These are phyloP conservation scores for Melocanna baccifera DNA, from an alignment of 176 grass and related monocot genomes.

Conservation along the genomic window DNA sequence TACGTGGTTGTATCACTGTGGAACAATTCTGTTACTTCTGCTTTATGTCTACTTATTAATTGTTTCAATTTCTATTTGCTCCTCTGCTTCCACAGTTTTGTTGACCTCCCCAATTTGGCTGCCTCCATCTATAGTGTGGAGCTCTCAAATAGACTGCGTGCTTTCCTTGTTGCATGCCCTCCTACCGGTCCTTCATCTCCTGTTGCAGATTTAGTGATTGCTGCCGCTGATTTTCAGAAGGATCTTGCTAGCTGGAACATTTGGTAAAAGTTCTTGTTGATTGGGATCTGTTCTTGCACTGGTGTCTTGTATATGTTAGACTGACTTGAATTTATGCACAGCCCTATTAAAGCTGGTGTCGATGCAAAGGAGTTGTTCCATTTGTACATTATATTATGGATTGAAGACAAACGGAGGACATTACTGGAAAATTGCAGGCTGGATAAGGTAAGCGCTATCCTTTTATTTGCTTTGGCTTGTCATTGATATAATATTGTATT, in stretches of 20 bases:
- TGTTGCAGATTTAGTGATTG: constrained; percentile 90
- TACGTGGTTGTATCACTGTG: constrained; percentile 21
- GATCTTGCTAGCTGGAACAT: constrained; percentile 94
- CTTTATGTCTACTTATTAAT: background rate
- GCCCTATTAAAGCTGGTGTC: constrained; percentile 80
- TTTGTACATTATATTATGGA: constrained; percentile 96
- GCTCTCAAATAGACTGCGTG: constrained; percentile 76
- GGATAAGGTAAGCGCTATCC: constrained; percentile 61
- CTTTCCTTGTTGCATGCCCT: constrained; percentile 88
- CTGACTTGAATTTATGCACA: constrained; percentile 40
- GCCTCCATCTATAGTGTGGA: constrained; percentile 84
- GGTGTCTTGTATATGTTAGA: background rate
- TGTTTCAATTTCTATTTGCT: constrained; percentile 20
- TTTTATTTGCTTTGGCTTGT: background rate
- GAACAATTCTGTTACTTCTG: background rate
- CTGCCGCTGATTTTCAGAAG: constrained; percentile 92
- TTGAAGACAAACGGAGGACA: constrained; percentile 85
- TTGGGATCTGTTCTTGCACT: background rate
- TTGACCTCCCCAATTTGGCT: constrained; percentile 80
- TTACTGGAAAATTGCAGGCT: constrained; percentile 86
- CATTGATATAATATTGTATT: constrained; percentile 1
- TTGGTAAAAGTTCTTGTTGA: constrained; percentile 50
- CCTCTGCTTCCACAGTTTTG: constrained; percentile 59
- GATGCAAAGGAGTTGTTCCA: constrained; percentile 99
- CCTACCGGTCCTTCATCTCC: constrained; percentile 78